phyloP scores from a whole-genome alignment of 2,329 filamentous ascomycete species.

The Botrytis elliptica region DNA sequence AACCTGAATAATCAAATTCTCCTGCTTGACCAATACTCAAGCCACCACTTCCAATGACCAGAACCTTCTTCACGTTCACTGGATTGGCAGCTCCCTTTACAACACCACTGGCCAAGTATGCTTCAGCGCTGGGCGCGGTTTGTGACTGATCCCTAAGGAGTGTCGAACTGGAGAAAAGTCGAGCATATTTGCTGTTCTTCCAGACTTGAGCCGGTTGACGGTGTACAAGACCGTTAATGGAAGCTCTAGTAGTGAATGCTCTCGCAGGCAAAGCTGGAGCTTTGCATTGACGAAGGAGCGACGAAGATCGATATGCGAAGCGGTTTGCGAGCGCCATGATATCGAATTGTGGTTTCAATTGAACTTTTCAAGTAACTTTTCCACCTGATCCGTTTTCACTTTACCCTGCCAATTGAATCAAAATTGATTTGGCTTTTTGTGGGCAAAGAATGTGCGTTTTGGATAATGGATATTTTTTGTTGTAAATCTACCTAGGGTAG shows the following conservation, averaged over 20 bases:
- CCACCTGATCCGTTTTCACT: conserved; percentile 25
- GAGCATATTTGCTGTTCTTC: conserved; percentile 33
- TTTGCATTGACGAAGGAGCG: conserved; percentile 38
- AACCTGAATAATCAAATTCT: conserved; percentile 98
- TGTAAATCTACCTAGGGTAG: conserved; percentile 14
- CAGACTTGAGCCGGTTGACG: conserved; percentile 29
- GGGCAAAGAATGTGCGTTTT: conserved; percentile 19
- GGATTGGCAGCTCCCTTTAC: conserved; percentile 73
- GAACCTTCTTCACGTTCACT: conserved; percentile 92
- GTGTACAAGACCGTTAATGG: conserved; percentile 30
- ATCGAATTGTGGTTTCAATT: conserved; percentile 30
- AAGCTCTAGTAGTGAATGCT: conserved; percentile 36
- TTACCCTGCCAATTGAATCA: conserved; percentile 20
- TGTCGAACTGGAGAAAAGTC: conserved; percentile 37
- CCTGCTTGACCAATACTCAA: conserved; percentile 95
- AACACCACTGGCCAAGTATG: conserved; percentile 84
- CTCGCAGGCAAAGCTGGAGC: conserved; percentile 30
- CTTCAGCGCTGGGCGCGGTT: conserved; percentile 75
- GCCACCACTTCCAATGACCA: conserved; percentile 94
- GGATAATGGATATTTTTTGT: conserved; percentile 3
- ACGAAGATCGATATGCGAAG: conserved; percentile 36
- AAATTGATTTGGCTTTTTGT: conserved; percentile 11
- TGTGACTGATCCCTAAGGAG: conserved; percentile 47
- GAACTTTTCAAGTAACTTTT: conserved; percentile 17
- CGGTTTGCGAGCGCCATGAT: conserved; percentile 40